These are phyloP conservation scores for Boletus hoseneyae DNA, from an alignment of 1,284 basidiomycete species.

Conservation along the genomic window DNA sequence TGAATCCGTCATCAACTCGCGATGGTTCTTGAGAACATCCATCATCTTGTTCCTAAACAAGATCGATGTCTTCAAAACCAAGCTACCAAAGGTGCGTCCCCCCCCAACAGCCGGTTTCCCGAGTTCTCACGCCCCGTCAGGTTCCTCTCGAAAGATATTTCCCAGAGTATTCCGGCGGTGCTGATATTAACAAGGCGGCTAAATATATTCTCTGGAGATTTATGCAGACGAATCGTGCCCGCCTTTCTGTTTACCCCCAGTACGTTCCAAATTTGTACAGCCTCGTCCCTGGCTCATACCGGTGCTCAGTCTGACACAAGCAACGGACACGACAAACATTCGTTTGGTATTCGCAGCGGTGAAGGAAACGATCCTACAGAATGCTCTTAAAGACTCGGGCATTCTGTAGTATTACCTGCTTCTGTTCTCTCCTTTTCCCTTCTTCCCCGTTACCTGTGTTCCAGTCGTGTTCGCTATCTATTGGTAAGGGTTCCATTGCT, in stretches of 20 bases:
- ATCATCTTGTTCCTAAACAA: constrained; percentile 95
- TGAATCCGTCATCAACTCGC: constrained; percentile 95
- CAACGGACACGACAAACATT: constrained; percentile 79
- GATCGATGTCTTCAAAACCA: constrained; percentile 94
- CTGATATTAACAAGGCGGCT: constrained; percentile 96
- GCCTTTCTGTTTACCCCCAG: constrained; percentile 91
- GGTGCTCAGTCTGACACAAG: constrained; percentile 64
- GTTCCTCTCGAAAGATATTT: constrained; percentile 88
- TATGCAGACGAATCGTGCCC: constrained; percentile 90
- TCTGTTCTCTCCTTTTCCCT: not conserved
- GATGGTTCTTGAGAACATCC: constrained; percentile 93
- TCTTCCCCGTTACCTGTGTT: not conserved
- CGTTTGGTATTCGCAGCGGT: constrained; percentile 94
- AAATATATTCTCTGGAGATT: constrained; percentile 98
- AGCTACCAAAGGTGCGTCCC: constrained; percentile 71
- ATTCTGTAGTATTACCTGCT: constrained; percentile 45
- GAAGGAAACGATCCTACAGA: constrained; percentile 96
- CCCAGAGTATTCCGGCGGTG: constrained; percentile 91
- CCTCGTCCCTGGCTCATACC: not conserved
- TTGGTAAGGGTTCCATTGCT: constrained; percentile 16
- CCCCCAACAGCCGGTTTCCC: fast-evolving
- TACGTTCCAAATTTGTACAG: constrained; percentile 39
- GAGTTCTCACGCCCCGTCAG: constrained; percentile 30
- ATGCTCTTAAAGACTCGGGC: constrained; percentile 80
- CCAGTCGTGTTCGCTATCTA: constrained; percentile 23